Conservation (phyloP, 768 basidiomycete species). For the Zangia roseola region DNA sequence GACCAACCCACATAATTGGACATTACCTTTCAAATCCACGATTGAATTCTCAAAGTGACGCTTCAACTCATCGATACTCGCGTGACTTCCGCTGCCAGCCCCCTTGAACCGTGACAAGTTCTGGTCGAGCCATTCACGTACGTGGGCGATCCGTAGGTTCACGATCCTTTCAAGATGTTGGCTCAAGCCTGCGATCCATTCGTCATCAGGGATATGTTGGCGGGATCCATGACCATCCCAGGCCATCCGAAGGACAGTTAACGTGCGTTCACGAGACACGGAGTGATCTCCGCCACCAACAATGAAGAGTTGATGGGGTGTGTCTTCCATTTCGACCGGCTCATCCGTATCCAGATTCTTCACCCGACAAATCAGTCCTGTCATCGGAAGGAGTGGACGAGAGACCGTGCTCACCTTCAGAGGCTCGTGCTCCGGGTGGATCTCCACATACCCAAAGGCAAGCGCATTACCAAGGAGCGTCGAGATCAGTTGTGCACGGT, state of each 20-base stretch:
- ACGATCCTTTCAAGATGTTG: slow-evolving; percentile 39
- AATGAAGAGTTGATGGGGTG: slow-evolving; percentile 36
- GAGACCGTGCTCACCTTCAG: slow-evolving; percentile 48
- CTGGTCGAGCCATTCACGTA: slow-evolving; percentile 48
- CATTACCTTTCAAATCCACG: slow-evolving; percentile 45
- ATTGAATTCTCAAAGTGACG: slow-evolving; percentile 41
- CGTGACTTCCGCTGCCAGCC: slow-evolving; percentile 24
- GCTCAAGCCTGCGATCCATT: slow-evolving; percentile 41
- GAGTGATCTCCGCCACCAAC: slow-evolving; percentile 16
- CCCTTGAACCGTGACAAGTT: slow-evolving; percentile 49
- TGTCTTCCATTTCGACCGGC: slow-evolving; percentile 38
- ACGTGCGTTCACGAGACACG: slow-evolving; percentile 11
- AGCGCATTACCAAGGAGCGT: slow-evolving; percentile 47
- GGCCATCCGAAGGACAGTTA: slow-evolving; percentile 12
- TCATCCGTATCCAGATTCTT: slow-evolving; percentile 55
- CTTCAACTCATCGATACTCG: slow-evolving; percentile 45
- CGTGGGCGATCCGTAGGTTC: slow-evolving; percentile 45
- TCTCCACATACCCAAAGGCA: slow-evolving; percentile 44
- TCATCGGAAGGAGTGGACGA: neutral
- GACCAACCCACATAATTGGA: slow-evolving; percentile 49
- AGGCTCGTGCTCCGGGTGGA: slow-evolving; percentile 44
- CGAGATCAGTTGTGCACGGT: slow-evolving; percentile 46
- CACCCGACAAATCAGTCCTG: neutral
- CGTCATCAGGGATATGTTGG: slow-evolving; percentile 21
- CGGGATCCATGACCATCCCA: slow-evolving; percentile 21